These are phyloP conservation scores for Hylodesmum podocarpum DNA, from an alignment of 306 rosid genomes.

Conservation along the genomic window DNA sequence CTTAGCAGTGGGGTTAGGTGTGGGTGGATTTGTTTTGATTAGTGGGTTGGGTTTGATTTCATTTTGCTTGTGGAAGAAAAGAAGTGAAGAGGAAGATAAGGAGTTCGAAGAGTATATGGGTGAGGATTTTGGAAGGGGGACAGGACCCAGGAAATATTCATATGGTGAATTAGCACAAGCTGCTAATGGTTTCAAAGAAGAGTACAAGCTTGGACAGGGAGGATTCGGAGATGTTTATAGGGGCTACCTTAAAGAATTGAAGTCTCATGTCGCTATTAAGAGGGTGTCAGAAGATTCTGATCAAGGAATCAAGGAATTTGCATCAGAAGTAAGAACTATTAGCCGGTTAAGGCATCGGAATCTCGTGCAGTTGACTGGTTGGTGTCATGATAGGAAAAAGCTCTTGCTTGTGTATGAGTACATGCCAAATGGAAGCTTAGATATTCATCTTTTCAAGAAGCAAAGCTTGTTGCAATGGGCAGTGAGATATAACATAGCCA, in stretches of 20 bases:
- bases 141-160: slow-evolving; percentile 40
- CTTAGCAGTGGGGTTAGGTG: slow-evolving; percentile 15
- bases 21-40: slow-evolving; percentile 17
- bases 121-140: slow-evolving; percentile 32
- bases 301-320: slow-evolving; percentile 25
- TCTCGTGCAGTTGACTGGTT: slow-evolving; percentile 34
- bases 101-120: slow-evolving; percentile 24
- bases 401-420: slow-evolving; percentile 34
- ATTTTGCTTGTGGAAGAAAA: background rate
- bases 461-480: slow-evolving; percentile 22
- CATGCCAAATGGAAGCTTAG: slow-evolving; percentile 37
- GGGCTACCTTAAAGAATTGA: slow-evolving; percentile 2
- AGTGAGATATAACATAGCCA: slow-evolving; percentile 26
- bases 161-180: slow-evolving; percentile 35
- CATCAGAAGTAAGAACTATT: slow-evolving; percentile 32
- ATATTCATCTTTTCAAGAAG: slow-evolving; percentile 14
- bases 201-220: slow-evolving; percentile 34
- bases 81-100: slow-evolving; percentile 20
- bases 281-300: slow-evolving; percentile 23
- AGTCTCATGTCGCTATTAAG: slow-evolving; percentile 26
- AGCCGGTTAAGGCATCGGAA: slow-evolving; percentile 38
- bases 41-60: background rate
- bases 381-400: slow-evolving; percentile 36
- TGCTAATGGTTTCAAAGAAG: slow-evolving; percentile 33
- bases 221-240: slow-evolving; percentile 40